Percentiles rank a stretch among this genome's conserved stretches.
These are phyloP conservation scores for Gyrodon lividus DNA, from an alignment of 768 basidiomycete species.

Conservation along the genomic window DNA sequence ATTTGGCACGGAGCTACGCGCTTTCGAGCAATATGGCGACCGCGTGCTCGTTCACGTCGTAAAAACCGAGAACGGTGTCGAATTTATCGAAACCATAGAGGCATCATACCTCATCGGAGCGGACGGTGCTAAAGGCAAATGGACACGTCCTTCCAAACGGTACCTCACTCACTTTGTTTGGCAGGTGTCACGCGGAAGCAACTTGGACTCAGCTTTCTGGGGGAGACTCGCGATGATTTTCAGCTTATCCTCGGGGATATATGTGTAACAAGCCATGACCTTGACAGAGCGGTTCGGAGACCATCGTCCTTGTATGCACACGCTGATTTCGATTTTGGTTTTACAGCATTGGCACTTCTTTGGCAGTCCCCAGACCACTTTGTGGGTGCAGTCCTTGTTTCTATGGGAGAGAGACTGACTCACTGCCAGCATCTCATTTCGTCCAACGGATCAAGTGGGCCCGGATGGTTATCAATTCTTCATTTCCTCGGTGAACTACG, in stretches of 20 bases:
- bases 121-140: constrained; percentile 18
- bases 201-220: constrained; percentile 16
- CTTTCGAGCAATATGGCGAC: constrained; percentile 34
- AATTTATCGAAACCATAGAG: constrained; percentile 1
- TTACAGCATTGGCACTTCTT: constrained; percentile 48
- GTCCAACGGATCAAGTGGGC: constrained; percentile 32
- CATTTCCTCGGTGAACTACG: constrained; percentile 23
- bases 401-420: not conserved
- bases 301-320: constrained; percentile 20
- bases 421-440: constrained; percentile 29
- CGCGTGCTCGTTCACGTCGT: constrained; percentile 22
- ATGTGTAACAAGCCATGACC: constrained; percentile 33
- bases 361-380: constrained; percentile 31
- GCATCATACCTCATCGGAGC: constrained; percentile 13
- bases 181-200: constrained; percentile 6
- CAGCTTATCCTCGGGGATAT: constrained; percentile 35
- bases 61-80: constrained; percentile 1
- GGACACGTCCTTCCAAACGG: not conserved
- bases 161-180: not conserved
- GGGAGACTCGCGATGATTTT: constrained; percentile 30
- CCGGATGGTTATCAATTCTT: constrained; percentile 32
- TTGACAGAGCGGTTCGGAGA: constrained; percentile 21
- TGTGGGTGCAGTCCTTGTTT: not conserved
- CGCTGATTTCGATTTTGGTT: not conserved
- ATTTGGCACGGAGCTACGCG: constrained; percentile 33